A percentile compares a stretch with the other conserved stretches of the same genome.
Evolutionary conservation across 352 stramenopile species (phyloP).

Genomic region (Pythium sp.): DNA sequence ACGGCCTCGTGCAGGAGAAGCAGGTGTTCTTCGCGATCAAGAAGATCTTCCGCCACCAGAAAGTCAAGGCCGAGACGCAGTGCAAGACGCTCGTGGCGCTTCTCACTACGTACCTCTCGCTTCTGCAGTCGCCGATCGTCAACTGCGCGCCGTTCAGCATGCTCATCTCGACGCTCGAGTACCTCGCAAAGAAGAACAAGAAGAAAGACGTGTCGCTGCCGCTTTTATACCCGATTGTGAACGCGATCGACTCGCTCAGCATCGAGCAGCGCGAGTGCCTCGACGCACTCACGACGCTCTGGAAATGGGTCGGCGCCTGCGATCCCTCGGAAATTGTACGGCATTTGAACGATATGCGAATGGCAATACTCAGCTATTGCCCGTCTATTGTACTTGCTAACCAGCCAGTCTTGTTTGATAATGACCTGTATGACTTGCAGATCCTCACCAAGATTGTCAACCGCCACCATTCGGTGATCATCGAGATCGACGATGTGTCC

Average conservation of each 20-base stretch:
- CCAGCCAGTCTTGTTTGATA: neutral
- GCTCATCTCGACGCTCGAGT: slow-evolving; percentile 63
- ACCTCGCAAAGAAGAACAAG: slow-evolving; percentile 34
- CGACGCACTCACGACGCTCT: slow-evolving; percentile 57
- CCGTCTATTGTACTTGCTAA: neutral
- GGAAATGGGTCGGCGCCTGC: slow-evolving; percentile 37
- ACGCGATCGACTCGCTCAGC: slow-evolving; percentile 62
- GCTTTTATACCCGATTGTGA: slow-evolving; percentile 66
- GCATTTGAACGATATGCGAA: neutral
- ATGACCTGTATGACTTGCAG: slow-evolving; percentile 19
- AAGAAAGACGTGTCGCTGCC: slow-evolving; percentile 26
- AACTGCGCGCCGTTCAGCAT: slow-evolving; percentile 44
- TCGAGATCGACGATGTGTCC: slow-evolving; percentile 25
- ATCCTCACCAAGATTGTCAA: slow-evolving; percentile 36
- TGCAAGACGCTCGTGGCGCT: slow-evolving; percentile 40
- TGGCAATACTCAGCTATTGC: neutral
- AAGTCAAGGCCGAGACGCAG: slow-evolving; percentile 28
- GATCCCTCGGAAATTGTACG: slow-evolving; percentile 44
- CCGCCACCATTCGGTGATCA: slow-evolving; percentile 40
- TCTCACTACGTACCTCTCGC: slow-evolving; percentile 41
- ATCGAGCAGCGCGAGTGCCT: slow-evolving; percentile 75
- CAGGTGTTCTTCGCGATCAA: slow-evolving; percentile 47
- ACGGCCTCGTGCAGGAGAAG: slow-evolving; percentile 57
- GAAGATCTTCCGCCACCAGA: slow-evolving; percentile 49
- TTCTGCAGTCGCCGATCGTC: slow-evolving; percentile 48